These are phyloP conservation scores for Protostelium mycophagum DNA, from an alignment of 78 protist genomes.

Conservation along the genomic window DNA sequence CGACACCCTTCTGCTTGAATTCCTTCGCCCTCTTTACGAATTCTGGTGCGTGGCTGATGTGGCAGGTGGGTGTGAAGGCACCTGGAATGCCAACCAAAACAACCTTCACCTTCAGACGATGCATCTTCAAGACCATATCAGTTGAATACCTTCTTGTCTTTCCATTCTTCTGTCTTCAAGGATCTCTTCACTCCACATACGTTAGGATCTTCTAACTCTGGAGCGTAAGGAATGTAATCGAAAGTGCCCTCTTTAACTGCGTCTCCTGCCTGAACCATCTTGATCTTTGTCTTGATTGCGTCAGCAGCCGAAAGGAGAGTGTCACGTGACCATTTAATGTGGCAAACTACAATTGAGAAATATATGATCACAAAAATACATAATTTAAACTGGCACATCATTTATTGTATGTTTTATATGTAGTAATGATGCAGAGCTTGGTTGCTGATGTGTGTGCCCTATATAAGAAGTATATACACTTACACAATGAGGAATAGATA, in stretches of 20 bases:
- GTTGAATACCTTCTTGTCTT: not conserved
- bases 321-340: too few relatives aligned
- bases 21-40: not conserved
- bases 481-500: too few relatives aligned
- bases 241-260: not conserved
- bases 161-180: not conserved
- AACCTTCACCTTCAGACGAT: not conserved
- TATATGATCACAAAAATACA: too few relatives aligned
- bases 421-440: too few relatives aligned
- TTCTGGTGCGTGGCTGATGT: not conserved
- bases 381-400: too few relatives aligned
- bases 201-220: not conserved
- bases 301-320: too few relatives aligned
- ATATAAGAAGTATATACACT: too few relatives aligned
- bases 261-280: not conserved
- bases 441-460: too few relatives aligned
- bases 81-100: not conserved
- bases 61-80: not conserved
- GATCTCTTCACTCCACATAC: not conserved
- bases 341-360: too few relatives aligned
- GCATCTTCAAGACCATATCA: not conserved
- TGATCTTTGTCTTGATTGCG: too few relatives aligned
- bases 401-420: too few relatives aligned
- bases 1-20: not conserved
- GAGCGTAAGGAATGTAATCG: not conserved